Conservation (phyloP, 208 protist genomes). For the Wallacemonas sp. region DNA sequence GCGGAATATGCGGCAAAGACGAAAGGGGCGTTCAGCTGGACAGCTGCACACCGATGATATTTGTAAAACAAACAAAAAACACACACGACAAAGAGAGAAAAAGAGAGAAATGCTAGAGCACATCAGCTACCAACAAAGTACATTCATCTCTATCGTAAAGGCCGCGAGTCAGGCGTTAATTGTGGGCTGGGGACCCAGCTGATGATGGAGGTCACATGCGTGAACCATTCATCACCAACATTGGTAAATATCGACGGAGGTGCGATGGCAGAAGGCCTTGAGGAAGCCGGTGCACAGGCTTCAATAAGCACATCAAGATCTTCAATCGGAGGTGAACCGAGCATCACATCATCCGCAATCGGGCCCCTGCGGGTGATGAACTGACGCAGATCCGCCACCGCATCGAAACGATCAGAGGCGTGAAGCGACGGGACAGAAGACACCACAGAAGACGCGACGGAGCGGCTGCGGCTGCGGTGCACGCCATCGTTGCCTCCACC, state of each 20-base stretch:
- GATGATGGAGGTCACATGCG: neutral
- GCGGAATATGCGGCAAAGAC: neutral
- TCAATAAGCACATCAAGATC: neutral
- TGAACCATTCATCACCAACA: constrained; percentile 9
- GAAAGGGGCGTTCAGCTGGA: too few species aligned
- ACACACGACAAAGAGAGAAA: neutral
- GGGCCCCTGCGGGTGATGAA: neutral
- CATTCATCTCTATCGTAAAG: neutral
- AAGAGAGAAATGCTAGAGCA: neutral
- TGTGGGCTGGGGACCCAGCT: constrained; percentile 1
- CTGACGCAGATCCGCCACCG: constrained; percentile 7
- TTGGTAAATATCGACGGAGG: constrained; percentile 3
- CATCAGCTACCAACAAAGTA: neutral
- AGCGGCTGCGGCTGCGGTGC: neutral
- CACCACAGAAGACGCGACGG: neutral
- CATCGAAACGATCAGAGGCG: constrained; percentile 9
- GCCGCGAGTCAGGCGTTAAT: constrained; percentile 5
- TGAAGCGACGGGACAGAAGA: constrained; percentile 9
- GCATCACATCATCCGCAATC: neutral
- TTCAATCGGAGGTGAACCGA: neutral
- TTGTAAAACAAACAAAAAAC: neutral
- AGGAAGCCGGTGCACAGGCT: neutral
- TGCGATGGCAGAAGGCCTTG: neutral
- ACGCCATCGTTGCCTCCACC: neutral
- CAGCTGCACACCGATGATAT: too few species aligned